Conservation (phyloP, 352 stramenopile species). For the Pythium monospermum region DNA sequence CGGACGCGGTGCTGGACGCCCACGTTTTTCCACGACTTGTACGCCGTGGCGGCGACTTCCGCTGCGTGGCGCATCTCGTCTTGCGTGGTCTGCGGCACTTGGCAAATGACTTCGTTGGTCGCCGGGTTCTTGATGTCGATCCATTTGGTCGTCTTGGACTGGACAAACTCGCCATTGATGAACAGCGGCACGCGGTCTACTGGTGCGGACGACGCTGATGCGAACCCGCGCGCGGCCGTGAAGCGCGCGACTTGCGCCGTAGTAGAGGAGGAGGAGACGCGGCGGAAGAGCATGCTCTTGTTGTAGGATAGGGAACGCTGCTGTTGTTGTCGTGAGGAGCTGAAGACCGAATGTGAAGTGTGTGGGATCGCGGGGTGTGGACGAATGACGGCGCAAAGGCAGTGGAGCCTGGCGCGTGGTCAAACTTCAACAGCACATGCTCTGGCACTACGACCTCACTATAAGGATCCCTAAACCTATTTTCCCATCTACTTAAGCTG, state of each 20-base stretch:
- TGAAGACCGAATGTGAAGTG: too few species aligned
- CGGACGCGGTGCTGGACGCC: constrained; percentile 92
- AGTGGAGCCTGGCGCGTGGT: too few species aligned
- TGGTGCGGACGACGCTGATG: constrained; percentile 9
- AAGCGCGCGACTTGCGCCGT: constrained; percentile 1
- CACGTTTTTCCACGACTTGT: constrained; percentile 91
- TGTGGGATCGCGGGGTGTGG: too few species aligned
- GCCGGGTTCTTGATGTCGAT: constrained; percentile 91
- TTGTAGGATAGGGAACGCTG: too few species aligned
- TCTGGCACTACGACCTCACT: too few species aligned
- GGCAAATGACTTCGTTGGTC: constrained; percentile 86
- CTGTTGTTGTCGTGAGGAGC: too few species aligned
- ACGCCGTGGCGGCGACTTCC: constrained; percentile 71
- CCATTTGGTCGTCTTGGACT: constrained; percentile 89
- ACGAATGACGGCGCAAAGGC: too few species aligned
- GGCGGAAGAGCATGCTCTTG: constrained; percentile 26
- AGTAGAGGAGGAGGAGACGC: constrained; percentile 6
- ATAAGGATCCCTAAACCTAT: too few species aligned
- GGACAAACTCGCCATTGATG: constrained; percentile 91
- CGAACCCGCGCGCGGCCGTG: constrained; percentile 6
- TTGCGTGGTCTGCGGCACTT: constrained; percentile 82
- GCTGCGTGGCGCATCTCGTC: constrained; percentile 88
- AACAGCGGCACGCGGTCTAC: constrained; percentile 65
- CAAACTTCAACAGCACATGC: too few species aligned
- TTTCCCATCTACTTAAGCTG: too few species aligned